These are phyloP conservation scores for Rhizopogon vulgaris DNA, from an alignment of 768 basidiomycete genomes.

Conservation along the genomic window DNA sequence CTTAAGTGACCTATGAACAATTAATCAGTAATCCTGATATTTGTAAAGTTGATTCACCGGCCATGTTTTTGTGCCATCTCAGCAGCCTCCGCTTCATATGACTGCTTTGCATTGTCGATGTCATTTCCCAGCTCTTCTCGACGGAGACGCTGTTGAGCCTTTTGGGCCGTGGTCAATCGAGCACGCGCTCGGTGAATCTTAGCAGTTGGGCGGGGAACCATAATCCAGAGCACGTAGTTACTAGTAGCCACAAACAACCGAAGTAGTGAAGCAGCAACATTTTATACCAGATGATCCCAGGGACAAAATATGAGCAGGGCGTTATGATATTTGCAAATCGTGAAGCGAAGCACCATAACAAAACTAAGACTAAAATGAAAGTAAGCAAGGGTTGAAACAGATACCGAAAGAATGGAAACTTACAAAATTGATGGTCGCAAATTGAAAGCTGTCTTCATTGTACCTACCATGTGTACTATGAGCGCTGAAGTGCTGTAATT, in stretches of 20 bases:
- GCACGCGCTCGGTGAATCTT: background rate
- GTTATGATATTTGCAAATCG: background rate
- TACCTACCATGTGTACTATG: too few relatives aligned
- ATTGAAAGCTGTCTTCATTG: too few relatives aligned
- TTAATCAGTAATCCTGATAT: background rate
- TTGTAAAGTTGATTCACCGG: background rate
- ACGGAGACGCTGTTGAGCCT: background rate
- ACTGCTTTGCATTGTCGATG: background rate
- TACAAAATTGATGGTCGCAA: background rate
- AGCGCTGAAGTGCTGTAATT: too few relatives aligned
- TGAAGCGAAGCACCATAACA: background rate
- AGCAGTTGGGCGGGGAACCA: background rate
- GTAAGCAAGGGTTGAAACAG: background rate
- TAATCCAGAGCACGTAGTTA: background rate
- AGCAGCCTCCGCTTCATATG: background rate
- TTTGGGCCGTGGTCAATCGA: background rate
- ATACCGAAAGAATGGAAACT: too few relatives aligned
- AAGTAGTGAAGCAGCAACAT: background rate
- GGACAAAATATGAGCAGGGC: background rate
- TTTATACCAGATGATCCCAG: background rate
- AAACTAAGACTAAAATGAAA: background rate
- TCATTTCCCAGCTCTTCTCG: background rate
- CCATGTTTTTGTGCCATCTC: background rate
- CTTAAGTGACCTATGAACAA: background rate
- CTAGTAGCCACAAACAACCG: too few relatives aligned